Evolutionary conservation across 139 green algal genomes (phyloP).

Genomic region (Picochlorum sp.): DNA sequence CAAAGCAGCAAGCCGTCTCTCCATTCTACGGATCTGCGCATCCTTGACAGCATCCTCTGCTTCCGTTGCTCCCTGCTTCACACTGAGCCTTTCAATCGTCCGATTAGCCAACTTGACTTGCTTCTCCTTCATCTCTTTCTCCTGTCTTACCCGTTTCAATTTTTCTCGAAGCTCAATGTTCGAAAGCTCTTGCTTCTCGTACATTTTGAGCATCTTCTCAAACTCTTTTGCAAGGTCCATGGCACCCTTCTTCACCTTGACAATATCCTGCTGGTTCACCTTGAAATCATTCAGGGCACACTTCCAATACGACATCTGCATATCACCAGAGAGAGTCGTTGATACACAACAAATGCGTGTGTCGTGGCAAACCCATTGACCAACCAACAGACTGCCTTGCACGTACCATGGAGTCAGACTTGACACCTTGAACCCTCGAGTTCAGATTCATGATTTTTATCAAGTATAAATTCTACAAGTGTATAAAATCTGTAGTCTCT

Average conservation of each 20-base stretch:
- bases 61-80: conserved; percentile 19
- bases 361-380: no score
- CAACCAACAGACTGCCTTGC: no score
- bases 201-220: conserved; percentile 13
- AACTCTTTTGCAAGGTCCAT: not conserved
- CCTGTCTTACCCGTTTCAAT: conserved; percentile 9
- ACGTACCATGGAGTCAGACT: no score
- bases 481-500: no score
- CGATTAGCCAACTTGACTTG: conserved; percentile 33
- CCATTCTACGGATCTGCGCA: conserved; percentile 38
- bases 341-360: no score
- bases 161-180: conserved; percentile 8
- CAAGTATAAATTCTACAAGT: no score
- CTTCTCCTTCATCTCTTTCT: conserved; percentile 23
- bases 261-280: not conserved
- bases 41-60: conserved; percentile 24
- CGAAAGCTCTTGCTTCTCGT: conserved; percentile 20
- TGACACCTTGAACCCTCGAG: no score
- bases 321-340: not conserved
- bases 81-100: conserved; percentile 33
- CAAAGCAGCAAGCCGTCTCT: conserved; percentile 25
- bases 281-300: not conserved
- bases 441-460: no score
- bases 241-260: not conserved
- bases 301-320: conserved; percentile 5